A percentile compares a stretch with the other conserved stretches of the same genome.
These are phyloP conservation scores for Pseudocercospora fijiensis DNA, from an alignment of 2,329 filamentous ascomycete species.

Conservation along the genomic window DNA sequence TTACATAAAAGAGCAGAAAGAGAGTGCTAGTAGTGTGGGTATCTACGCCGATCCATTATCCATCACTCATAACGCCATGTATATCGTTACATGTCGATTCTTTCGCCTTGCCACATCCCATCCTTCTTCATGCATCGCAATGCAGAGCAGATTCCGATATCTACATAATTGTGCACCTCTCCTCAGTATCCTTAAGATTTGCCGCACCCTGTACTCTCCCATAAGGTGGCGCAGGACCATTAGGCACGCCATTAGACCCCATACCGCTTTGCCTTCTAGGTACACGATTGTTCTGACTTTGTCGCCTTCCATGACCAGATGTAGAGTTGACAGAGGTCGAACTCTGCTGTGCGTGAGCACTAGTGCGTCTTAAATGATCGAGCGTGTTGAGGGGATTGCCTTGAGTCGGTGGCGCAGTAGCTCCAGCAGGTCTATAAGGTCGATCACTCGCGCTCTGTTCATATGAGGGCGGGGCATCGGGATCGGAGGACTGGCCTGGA, in stretches of 20 bases:
- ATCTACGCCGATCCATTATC: background rate
- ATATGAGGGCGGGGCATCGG: slow-evolving; percentile 63
- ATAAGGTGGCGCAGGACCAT: slow-evolving; percentile 16
- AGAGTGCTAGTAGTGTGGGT: background rate
- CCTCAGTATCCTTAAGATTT: slow-evolving; percentile 36
- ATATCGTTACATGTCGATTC: background rate
- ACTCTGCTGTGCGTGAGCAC: slow-evolving; percentile 24
- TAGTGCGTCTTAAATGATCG: slow-evolving; percentile 36
- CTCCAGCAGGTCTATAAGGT: slow-evolving; percentile 48
- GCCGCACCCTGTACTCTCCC: slow-evolving; percentile 25
- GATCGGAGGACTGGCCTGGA: slow-evolving; percentile 43
- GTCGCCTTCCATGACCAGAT: slow-evolving; percentile 13
- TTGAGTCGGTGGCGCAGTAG: slow-evolving; percentile 33
- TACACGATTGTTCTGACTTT: slow-evolving; percentile 19
- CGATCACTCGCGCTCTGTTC: slow-evolving; percentile 61
- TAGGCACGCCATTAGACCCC: slow-evolving; percentile 7
- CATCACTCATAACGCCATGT: background rate
- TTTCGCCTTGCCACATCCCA: no score
- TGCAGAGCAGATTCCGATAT: background rate
- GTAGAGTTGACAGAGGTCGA: slow-evolving; percentile 20
- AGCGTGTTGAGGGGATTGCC: slow-evolving; percentile 38
- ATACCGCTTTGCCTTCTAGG: slow-evolving; percentile 26
- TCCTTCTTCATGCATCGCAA: background rate
- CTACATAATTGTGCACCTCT: slow-evolving; percentile 53
- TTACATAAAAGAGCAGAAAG: background rate